Conservation (phyloP, 2,329 filamentous ascomycete genomes). For the Cryphonectria nitschkei region DNA sequence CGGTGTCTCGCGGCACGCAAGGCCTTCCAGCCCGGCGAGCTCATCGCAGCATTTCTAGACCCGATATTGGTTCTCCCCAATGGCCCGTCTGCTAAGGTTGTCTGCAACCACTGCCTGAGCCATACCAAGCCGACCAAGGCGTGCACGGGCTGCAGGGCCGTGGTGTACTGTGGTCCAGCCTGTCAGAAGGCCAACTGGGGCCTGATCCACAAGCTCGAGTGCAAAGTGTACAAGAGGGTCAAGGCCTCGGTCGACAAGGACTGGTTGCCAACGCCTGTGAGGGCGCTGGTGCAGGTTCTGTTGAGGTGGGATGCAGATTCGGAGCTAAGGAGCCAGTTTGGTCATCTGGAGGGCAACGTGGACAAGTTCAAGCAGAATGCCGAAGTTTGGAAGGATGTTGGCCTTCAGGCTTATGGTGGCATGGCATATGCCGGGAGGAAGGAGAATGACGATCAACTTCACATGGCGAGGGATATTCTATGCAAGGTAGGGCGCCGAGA, state of each 20-base stretch:
- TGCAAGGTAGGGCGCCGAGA: constrained; percentile 51
- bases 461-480: constrained; percentile 50
- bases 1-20: constrained; percentile 51
- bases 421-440: constrained; percentile 50
- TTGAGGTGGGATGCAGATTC: constrained; percentile 41
- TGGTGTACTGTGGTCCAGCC: constrained; percentile 55
- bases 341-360: constrained; percentile 52
- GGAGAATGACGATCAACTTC: constrained; percentile 41
- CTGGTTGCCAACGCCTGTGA: constrained; percentile 57
- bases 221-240: constrained; percentile 48
- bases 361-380: constrained; percentile 41
- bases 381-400: constrained; percentile 51
- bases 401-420: constrained; percentile 54
- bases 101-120: constrained; percentile 56
- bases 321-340: constrained; percentile 39
- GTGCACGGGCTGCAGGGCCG: constrained; percentile 58
- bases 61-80: constrained; percentile 54
- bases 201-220: constrained; percentile 58
- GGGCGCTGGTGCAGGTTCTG: constrained; percentile 57
- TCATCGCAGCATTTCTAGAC: constrained; percentile 49
- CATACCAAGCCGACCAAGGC: constrained; percentile 35
- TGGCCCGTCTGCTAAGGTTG: constrained; percentile 43
- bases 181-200: constrained; percentile 62
- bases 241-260: constrained; percentile 35
- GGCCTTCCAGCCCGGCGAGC: constrained; percentile 48